Conservation (phyloP, 805 yeast genomes). For the Saturnispora hagleri region DNA sequence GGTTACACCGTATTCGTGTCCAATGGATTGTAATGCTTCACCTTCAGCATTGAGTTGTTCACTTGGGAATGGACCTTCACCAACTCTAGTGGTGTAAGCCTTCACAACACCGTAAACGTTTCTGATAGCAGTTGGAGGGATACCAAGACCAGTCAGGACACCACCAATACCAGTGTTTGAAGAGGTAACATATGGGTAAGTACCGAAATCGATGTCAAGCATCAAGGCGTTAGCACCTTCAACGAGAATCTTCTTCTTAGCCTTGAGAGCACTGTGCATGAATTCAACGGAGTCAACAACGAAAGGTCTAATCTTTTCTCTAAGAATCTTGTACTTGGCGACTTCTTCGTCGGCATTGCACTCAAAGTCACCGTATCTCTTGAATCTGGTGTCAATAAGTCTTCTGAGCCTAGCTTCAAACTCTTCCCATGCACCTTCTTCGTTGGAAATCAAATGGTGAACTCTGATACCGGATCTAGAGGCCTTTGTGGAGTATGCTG, state of each 20-base stretch:
- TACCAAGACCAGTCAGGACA: conserved; percentile 91
- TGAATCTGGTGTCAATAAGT: conserved; percentile 68
- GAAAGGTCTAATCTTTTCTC: conserved; percentile 71
- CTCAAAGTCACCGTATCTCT: conserved; percentile 90
- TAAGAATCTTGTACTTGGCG: conserved; percentile 62
- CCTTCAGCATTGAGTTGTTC: conserved; percentile 88
- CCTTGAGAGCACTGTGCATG: conserved; percentile 66
- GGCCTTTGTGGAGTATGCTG: conserved; percentile 94
- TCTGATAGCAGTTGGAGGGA: conserved; percentile 80
- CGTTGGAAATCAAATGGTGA: conserved; percentile 86
- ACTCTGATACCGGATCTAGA: conserved; percentile 95
- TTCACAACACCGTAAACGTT: conserved; percentile 93
- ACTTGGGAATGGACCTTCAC: conserved; percentile 99
- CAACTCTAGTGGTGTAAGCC: conserved; percentile 98
- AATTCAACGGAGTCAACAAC: conserved; percentile 88
- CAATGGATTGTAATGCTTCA: conserved; percentile 78
- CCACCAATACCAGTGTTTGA: conserved; percentile 97
- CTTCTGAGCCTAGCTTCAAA: conserved; percentile 72
- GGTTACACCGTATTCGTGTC: conserved; percentile 96
- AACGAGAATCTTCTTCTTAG: conserved; percentile 77
- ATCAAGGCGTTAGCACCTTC: conserved; percentile 98
- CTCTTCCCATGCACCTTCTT: conserved; percentile 88
- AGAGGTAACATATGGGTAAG: conserved; percentile 95
- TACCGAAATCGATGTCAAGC: conserved; percentile 97
- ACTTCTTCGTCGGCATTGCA: conserved; percentile 78